These are phyloP conservation scores for Trichoderma semiorbis DNA, from an alignment of 2,329 filamentous ascomycete genomes.

Conservation along the genomic window DNA sequence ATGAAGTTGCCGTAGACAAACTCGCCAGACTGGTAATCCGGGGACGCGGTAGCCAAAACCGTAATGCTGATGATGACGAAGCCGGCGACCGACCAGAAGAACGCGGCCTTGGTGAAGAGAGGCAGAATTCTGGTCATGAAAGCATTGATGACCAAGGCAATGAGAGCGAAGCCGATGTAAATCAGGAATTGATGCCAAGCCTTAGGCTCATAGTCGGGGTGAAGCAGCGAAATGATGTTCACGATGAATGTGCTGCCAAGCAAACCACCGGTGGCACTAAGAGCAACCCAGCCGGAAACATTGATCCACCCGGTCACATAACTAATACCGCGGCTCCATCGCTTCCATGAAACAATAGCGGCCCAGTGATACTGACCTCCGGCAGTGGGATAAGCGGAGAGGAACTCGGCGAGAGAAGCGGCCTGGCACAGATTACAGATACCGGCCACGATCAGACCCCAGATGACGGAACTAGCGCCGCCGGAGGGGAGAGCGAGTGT, in stretches of 20 bases:
- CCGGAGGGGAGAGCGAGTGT: constrained; percentile 61
- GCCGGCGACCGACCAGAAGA: constrained; percentile 67
- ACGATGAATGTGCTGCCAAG: constrained; percentile 65
- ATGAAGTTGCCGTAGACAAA: constrained; percentile 68
- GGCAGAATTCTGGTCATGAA: constrained; percentile 58
- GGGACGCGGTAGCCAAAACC: constrained; percentile 61
- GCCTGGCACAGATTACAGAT: constrained; percentile 69
- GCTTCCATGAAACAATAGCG: constrained; percentile 58
- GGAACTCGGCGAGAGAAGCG: constrained; percentile 66
- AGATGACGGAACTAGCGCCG: constrained; percentile 67
- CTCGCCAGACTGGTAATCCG: constrained; percentile 58
- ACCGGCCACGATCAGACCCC: constrained; percentile 62
- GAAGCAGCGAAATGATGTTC: constrained; percentile 60
- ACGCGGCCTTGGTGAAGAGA: constrained; percentile 63
- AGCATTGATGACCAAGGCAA: constrained; percentile 62
- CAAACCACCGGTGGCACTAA: constrained; percentile 65
- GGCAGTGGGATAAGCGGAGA: constrained; percentile 59
- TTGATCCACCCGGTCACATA: constrained; percentile 74
- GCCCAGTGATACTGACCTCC: constrained; percentile 72
- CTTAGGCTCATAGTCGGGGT: constrained; percentile 53
- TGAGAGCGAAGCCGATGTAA: constrained; percentile 61
- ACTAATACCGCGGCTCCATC: constrained; percentile 59
- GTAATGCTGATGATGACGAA: constrained; percentile 70
- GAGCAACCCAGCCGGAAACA: constrained; percentile 66
- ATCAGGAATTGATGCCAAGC: constrained; percentile 72